Percentiles rank a stretch among this genome's conserved stretches.
These are phyloP conservation scores for Beauveria australis DNA, from an alignment of 2,329 filamentous ascomycete species.

Conservation along the genomic window DNA sequence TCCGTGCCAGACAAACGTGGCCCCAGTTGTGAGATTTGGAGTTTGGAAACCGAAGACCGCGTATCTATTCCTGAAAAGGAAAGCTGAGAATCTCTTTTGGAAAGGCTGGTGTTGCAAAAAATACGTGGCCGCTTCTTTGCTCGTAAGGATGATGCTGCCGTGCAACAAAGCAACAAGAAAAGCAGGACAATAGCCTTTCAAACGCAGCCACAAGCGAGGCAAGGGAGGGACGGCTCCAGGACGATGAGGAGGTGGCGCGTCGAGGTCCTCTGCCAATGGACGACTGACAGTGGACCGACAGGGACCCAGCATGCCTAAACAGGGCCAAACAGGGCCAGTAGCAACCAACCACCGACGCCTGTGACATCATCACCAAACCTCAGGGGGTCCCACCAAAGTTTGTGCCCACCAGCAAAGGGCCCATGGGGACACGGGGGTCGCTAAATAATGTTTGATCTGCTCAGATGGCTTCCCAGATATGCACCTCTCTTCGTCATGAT, in stretches of 20 bases:
- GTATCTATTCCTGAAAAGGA: neutral
- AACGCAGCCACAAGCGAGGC: neutral
- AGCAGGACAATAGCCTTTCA: no score
- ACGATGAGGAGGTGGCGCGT: neutral
- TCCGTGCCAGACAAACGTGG: neutral
- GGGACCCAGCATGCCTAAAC: neutral
- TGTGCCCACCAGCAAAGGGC: neutral
- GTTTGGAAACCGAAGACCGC: neutral
- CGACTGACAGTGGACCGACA: neutral
- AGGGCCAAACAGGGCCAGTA: neutral
- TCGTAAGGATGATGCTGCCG: no score
- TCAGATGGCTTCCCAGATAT: neutral
- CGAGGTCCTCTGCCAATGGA: neutral
- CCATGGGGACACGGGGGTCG: neutral
- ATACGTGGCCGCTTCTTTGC: no score
- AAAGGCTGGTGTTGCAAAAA: no score
- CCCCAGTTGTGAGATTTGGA: neutral
- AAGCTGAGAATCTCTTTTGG: neutral
- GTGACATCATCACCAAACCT: constrained; percentile 6
- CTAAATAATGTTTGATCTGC: neutral
- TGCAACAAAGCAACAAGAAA: neutral
- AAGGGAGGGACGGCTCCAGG: no score
- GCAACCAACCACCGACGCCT: neutral
- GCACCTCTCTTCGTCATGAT: neutral
- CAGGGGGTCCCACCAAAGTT: constrained; percentile 7